A percentile compares a stretch with the other conserved stretches of the same genome.
phyloP scores from a whole-genome alignment of 2,329 filamentous ascomycete species.

The Epichloe coenophiala region DNA sequence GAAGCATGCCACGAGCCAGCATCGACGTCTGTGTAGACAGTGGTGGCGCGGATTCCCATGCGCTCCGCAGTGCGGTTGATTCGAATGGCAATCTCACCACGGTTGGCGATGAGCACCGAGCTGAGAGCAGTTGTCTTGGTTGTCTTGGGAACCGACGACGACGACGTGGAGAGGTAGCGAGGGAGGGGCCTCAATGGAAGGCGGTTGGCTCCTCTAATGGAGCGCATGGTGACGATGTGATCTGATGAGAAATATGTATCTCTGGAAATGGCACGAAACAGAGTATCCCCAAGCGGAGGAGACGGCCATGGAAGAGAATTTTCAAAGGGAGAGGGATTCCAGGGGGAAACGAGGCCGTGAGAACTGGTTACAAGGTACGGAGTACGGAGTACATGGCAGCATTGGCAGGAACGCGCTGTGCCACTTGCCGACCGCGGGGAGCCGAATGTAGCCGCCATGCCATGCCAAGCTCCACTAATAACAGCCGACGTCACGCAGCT shows the following conservation, averaged over 20 bases:
- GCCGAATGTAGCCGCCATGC: conserved; percentile 21
- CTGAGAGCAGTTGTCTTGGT: conserved; percentile 40
- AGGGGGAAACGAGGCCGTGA: neutral
- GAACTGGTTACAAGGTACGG: no score
- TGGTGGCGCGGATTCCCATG: conserved; percentile 85
- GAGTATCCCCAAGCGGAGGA: conserved; percentile 1
- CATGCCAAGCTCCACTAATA: neutral
- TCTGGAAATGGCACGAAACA: conserved; percentile 5
- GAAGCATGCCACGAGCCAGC: conserved; percentile 76
- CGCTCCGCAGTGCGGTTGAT: conserved; percentile 78
- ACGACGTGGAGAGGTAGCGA: conserved; percentile 20
- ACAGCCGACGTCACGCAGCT: no score
- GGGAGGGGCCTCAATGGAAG: conserved; percentile 32
- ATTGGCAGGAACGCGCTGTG: neutral
- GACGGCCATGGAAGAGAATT: neutral
- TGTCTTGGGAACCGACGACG: conserved; percentile 18
- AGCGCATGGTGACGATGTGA: conserved; percentile 32
- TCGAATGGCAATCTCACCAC: conserved; percentile 90
- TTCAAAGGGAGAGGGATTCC: neutral
- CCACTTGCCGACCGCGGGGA: conserved; percentile 15
- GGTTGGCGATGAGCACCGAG: conserved; percentile 89
- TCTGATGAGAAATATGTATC: neutral
- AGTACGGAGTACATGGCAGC: neutral
- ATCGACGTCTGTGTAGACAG: conserved; percentile 89
- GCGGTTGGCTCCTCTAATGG: conserved; percentile 38